Percentiles rank a stretch among this genome's conserved stretches.
Conservation (phyloP, 331 rosid genomes). For the Cydonia oblonga region DNA sequence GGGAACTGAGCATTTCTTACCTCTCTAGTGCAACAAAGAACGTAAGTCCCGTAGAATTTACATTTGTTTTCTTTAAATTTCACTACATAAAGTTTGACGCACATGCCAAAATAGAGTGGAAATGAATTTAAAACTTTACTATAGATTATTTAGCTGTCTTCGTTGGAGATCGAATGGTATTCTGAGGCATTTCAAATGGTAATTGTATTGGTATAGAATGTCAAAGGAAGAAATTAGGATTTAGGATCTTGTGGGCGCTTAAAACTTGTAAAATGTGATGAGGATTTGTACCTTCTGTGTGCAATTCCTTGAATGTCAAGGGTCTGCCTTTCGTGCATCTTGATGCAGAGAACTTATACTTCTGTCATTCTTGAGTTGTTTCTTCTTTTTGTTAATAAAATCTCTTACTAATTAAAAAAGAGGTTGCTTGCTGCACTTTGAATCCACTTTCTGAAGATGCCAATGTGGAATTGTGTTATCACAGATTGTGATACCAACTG, state of each 20-base stretch:
- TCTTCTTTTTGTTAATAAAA: not conserved
- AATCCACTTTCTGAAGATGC: not conserved
- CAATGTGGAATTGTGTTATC: not conserved
- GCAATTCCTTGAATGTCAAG: not conserved
- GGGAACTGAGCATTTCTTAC: constrained; percentile 68
- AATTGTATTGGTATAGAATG: not conserved
- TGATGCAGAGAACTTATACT: not conserved
- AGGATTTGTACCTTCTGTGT: not conserved
- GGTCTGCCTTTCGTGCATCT: not conserved
- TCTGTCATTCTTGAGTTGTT: not conserved
- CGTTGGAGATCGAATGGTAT: not conserved
- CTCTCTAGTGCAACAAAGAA: constrained; percentile 51
- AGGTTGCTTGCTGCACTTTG: not conserved
- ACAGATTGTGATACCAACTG: not conserved
- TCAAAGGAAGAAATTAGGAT: not conserved
- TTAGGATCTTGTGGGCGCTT: not conserved
- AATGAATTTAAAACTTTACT: not conserved
- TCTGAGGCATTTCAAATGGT: not conserved
- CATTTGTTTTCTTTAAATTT: not conserved
- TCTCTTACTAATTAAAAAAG: not conserved
- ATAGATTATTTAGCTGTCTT: not conserved
- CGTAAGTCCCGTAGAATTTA: constrained; percentile 5
- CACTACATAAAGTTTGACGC: not conserved
- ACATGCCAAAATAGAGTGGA: not conserved
- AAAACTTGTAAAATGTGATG: not conserved